Base-by-base conservation (phyloP, 2,329 filamentous ascomycete species). In the Onygena corvina region DNA sequence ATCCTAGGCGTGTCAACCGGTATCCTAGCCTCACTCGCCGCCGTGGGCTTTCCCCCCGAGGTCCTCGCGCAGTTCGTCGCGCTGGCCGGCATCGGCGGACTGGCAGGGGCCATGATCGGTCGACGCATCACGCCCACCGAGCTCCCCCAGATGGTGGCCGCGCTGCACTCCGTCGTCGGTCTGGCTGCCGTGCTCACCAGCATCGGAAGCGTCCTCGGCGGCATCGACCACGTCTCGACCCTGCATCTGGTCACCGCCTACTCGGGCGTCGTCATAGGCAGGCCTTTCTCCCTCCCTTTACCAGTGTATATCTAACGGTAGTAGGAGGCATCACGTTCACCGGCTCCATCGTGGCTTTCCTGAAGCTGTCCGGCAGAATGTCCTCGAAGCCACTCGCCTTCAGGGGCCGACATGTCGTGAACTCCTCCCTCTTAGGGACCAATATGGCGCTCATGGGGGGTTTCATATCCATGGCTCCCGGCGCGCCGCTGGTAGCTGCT, bases 101-200 rank as follows among this genome's bases (percentile, higher is more conserved):
- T 90, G 25, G 70, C 49, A 61, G 81, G 85, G 27, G 76, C 86
- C 46, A 62, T 88, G 20, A 90, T 94, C 54, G 88, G 87, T 36
- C 83, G 86, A 58, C 79, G 86, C 9, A 94, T 94, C 56, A 93
- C 86, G 0, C 85, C 88, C 0, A 94, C 87, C 0, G 85, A 87
- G 49, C 76, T 94, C 1, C 88, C 88, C 0, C 87, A 94, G 63
- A 94, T 86, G 0, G 87, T 94, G 1, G 88, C 87, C 16, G 87
- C 87, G 0, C 71, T 94, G 25, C 88, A 94, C 67, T 93, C 86
- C 0, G 87, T 94, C 5, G 88, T 94, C 27, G 88, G 88, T 64
- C 74, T 94, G 1, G 87, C 87, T 8, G 88, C 88, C 7, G 87
- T 94, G 0, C 65, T 94, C 58, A 94, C 88, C 1, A 92, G 85